Base-by-base conservation (phyloP, 1,284 basidiomycete genomes). In the Paramarasmius palmivorus region DNA sequence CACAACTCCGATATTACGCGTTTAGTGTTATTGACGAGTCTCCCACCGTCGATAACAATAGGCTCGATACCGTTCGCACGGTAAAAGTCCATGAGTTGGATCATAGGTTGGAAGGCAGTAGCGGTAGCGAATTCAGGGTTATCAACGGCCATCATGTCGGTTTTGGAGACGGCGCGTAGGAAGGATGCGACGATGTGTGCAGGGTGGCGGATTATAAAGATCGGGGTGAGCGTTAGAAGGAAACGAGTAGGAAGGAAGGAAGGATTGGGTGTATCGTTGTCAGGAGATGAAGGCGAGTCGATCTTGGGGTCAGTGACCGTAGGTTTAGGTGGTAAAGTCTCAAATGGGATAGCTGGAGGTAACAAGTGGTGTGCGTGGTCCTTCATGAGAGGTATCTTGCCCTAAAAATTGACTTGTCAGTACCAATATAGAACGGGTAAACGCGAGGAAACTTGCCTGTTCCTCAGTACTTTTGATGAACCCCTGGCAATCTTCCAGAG, bases 171-270 rank as follows among this genome's bases (percentile, higher is more conserved):
- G n/a, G 44, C 44, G 4, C 26, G 22, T 17, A 46, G 23, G n/a
- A 26, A 46, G 14, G 44, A 46, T 10, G 44, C 8, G 25, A 29
- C n/a, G 9, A 26, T 19, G 22, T 17, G 22, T 17, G 44, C 44
- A 25, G 44, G 44, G 44, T 46, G 44, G 22, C 44, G 44, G 4
- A 46, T 29, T 17, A 32, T 46, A 25, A 46, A 46, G 23, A 46
- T 9, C 23, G 44, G 44, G 14, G 44, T 46, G 12, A 46, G 25
- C 4, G 44, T 46, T 23, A 46, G 44, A 8, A 32, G 9, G 25
- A 46, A 46, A 19, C 23, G 22, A 19, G 25, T 29, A 8, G 44
- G 44, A 8, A 46, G 25, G 15, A 46, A 46, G 1, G 44, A 26
- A 1, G 44, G 44, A 19, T 46, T 46, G 12, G 8, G 17, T 9